phyloP scores from a whole-genome alignment of 2,329 filamentous ascomycete genomes.

The Fusarium foetens region DNA sequence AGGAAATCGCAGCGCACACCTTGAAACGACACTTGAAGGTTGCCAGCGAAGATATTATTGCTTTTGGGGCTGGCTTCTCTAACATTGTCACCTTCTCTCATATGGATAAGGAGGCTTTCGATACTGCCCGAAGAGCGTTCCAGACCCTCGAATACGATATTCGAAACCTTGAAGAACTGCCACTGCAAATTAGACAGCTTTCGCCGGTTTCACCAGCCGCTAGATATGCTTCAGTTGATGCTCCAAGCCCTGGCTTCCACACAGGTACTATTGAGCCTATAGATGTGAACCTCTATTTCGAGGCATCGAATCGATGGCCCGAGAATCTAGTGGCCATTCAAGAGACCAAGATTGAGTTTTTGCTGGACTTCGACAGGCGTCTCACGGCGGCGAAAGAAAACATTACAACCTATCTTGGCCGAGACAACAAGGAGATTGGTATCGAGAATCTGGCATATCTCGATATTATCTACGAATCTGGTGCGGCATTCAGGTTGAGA shows the following conservation, averaged over 20 bases:
- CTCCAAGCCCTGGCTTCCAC: slow-evolving; percentile 54
- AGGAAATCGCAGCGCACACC: slow-evolving; percentile 81
- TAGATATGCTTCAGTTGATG: slow-evolving; percentile 73
- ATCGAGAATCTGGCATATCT: slow-evolving; percentile 83
- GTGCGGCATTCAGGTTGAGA: slow-evolving; percentile 82
- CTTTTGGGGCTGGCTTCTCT: slow-evolving; percentile 63
- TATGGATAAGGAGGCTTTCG: slow-evolving; percentile 69
- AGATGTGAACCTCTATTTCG: slow-evolving; percentile 88
- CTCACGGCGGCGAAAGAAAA: slow-evolving; percentile 70
- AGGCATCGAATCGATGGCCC: slow-evolving; percentile 92
- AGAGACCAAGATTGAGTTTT: slow-evolving; percentile 90
- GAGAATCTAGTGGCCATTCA: slow-evolving; percentile 92
- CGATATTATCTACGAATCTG: slow-evolving; percentile 79
- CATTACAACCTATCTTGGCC: slow-evolving; percentile 76
- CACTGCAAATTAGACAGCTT: slow-evolving; percentile 85
- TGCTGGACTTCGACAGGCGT: slow-evolving; percentile 78
- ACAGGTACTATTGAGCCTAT: slow-evolving; percentile 66
- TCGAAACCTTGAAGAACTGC: slow-evolving; percentile 81
- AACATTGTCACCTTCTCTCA: slow-evolving; percentile 58
- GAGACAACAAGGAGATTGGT: slow-evolving; percentile 78
- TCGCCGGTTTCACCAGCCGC: slow-evolving; percentile 77
- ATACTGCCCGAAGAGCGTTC: slow-evolving; percentile 75
- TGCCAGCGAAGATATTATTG: slow-evolving; percentile 62
- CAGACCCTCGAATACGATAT: slow-evolving; percentile 79
- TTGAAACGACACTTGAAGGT: slow-evolving; percentile 75